Base-by-base conservation (phyloP, 2,329 filamentous ascomycete genomes). In the Colletotrichum camelliae region DNA sequence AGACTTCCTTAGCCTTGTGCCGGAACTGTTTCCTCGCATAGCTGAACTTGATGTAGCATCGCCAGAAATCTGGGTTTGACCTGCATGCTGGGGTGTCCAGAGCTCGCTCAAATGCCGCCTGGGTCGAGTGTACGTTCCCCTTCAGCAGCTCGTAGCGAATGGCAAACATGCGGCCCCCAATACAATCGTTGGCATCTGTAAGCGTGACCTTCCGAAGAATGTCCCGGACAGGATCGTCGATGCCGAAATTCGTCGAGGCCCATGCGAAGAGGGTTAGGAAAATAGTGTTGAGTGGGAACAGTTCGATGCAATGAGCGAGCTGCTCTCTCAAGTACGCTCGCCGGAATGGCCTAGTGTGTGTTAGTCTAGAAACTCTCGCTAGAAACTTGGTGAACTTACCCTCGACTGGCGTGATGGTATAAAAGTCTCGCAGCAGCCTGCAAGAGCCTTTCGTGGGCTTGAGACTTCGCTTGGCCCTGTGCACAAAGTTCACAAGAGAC, bases 211-310 rank as follows among this genome's bases (percentile, higher is more conserved):
- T 87, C 24, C 89, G 84, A 13, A 96, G 86, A 10, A 94, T 84
- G 7, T 90, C 87, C n/a, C 94, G 92, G 24, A 97, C 91, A 21
- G 95, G 93, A 79, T 97, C 94, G 77, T 95, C 91, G 70, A 97
- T 89, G 29, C 93, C 90, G 58, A 95, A 91, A 9, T 93, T 91
- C 3, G 91, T 88, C 81, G 96, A 93, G 77, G 94, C 93, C 87
- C 93, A 94, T n/a, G 92, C 90, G 77, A 94, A 94, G 1, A 97
- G 85, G 2, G 90, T 87, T 1, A 97, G 88, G 77, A 98, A 93
- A 7, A 95, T 88, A 2, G 92, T 94, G 84, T 98, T 98, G 65
- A 88, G 87, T 0, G 96, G 95, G 81, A 96, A 98, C 8, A 86
- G 81, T 0, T 80, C 79, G 27, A 97, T 86, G 77, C 93, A 94